Evolutionary conservation across 2,329 filamentous ascomycete species (phyloP), one percentile per base, ranked within the genome.

Genomic region (Aspergillus neoniger): DNA sequence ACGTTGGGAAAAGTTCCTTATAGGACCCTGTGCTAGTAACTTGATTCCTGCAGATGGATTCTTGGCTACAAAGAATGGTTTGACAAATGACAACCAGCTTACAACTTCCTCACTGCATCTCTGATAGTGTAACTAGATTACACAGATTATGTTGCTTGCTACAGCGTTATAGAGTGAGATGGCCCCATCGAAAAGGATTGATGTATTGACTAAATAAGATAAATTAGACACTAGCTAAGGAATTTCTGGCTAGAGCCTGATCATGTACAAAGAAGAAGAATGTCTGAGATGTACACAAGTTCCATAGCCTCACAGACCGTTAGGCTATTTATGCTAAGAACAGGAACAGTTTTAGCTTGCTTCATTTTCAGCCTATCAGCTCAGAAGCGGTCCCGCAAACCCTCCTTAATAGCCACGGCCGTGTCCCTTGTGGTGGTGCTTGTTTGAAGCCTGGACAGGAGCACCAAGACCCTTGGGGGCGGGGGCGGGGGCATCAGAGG

Each of bases 251-350:
- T 17, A 50, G 14, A 12, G 8, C 7, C 8, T 28, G 47, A 12
- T 21, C n/a, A 30, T 50, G 47, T 50, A 50, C 47, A 50, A 50
- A 50, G 47, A 50, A 50, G 47, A 50, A n/a, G 15, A 50, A 32
- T 15, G 12, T 17, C 5, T 9, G 25, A 28, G 3, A 15, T n/a
- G 23, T n/a, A 9, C 47, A 30, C 2, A 17, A 28, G n/a, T n/a
- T n/a, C n/a, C n/a, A n/a, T n/a, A n/a, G 25, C 14, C 2, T 50
- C 28, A 28, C 25, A 12, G 9, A 4, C 14, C 41, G n/a, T 32
- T 17, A 5, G 7, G 47, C 25, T 9, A 6, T 5, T 3, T 10
- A 15, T 15, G 25, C n/a, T 15, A 4, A 17, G 7, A 12, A 32
- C 15, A n/a, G 23, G n/a, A 15, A 15, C 4, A 17, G 2, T 21